Percentiles rank a stretch among this genome's conserved stretches.
phyloP scores from a whole-genome alignment of 768 basidiomycete genomes.

The Hygrocybe punicea region DNA sequence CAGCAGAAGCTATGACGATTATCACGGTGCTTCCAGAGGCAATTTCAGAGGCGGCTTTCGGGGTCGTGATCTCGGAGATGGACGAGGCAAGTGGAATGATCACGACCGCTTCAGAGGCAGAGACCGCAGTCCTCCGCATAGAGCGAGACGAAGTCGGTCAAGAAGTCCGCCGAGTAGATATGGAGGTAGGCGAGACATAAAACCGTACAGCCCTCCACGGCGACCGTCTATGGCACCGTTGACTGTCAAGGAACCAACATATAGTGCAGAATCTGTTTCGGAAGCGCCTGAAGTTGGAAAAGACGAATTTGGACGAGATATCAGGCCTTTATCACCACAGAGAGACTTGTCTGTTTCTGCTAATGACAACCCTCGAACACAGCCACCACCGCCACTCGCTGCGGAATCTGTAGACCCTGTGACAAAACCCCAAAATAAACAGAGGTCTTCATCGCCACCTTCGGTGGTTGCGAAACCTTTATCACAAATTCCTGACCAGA shows the following conservation, averaged over 20 bases:
- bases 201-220: conserved; percentile 59
- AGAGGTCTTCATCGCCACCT: conserved; percentile 38
- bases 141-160: conserved; percentile 63
- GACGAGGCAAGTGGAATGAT: conserved; percentile 55
- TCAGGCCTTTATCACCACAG: conserved; percentile 54
- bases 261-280: conserved; percentile 21
- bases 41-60: conserved; percentile 53
- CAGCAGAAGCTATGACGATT: conserved; percentile 29
- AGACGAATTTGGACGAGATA: conserved; percentile 86
- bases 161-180: conserved; percentile 67
- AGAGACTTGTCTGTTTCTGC: conserved; percentile 29
- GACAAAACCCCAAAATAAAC: conserved; percentile 46
- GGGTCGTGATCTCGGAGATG: conserved; percentile 56
- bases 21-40: conserved; percentile 48
- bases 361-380: conserved; percentile 17
- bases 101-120: conserved; percentile 49
- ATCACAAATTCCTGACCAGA: conserved; percentile 45
- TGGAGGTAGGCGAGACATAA: conserved; percentile 46
- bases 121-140: conserved; percentile 40
- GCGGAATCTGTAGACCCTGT: conserved; percentile 42
- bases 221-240: conserved; percentile 38
- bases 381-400: conserved; percentile 26
- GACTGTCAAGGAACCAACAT: conserved; percentile 23
- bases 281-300: conserved; percentile 43
- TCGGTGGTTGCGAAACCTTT: conserved; percentile 51